These are phyloP conservation scores for Sarcodon aspratus DNA, from an alignment of 768 basidiomycete species.

Conservation along the genomic window DNA sequence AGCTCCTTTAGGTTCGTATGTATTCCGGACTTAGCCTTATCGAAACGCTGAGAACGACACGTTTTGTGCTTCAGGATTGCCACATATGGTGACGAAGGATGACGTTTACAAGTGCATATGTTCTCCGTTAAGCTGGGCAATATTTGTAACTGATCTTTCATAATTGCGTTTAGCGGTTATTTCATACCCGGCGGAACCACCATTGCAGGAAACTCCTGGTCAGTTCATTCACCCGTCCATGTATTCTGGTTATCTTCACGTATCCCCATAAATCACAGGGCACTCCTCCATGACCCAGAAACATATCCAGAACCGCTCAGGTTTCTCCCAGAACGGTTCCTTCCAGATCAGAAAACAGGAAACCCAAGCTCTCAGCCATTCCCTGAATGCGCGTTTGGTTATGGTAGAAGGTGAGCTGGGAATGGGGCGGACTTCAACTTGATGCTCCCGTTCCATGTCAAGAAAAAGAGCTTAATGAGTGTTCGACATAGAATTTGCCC, in stretches of 20 bases:
- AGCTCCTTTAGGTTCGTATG: background rate
- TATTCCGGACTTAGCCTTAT: background rate
- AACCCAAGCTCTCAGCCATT: background rate
- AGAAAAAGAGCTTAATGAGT: too few relatives aligned
- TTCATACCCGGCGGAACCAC: constrained; percentile 1
- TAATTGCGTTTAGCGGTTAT: background rate
- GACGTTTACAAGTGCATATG: constrained; percentile 46
- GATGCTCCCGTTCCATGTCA: too few relatives aligned
- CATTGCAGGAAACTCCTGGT: constrained; percentile 7
- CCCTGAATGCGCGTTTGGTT: background rate
- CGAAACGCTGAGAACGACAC: background rate
- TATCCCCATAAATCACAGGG: constrained; percentile 11
- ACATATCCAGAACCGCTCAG: constrained; percentile 26
- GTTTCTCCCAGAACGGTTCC: constrained; percentile 31
- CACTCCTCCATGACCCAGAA: constrained; percentile 24
- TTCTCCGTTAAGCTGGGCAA: too few relatives aligned
- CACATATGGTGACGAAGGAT: constrained; percentile 54
- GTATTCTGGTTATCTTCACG: background rate
- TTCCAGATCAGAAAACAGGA: constrained; percentile 4
- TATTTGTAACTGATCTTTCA: too few relatives aligned
- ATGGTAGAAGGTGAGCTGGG: background rate
- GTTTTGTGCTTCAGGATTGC: constrained; percentile 31
- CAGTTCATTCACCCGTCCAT: background rate
- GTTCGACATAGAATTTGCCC: constrained; percentile 14
- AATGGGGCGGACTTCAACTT: too few relatives aligned